Base-by-base conservation (phyloP, 2,329 filamentous ascomycete species). In the Sordariomycetes sp. region DNA sequence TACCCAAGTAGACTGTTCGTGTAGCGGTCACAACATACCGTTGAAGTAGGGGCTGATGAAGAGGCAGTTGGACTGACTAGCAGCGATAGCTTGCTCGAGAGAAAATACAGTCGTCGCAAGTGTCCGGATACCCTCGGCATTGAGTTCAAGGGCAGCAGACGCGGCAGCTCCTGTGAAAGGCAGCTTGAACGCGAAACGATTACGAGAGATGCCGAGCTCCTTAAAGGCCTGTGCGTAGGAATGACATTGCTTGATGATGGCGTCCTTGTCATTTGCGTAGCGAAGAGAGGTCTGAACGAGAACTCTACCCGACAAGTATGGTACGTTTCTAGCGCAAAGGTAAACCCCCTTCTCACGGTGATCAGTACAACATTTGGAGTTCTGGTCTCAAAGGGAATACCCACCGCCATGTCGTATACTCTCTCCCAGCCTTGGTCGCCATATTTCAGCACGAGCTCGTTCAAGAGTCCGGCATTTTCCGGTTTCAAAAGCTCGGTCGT, bases 1-100 rank as follows among this genome's bases (percentile, higher is more conserved):
- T n/a, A n/a, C n/a, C n/a, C n/a, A n/a, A n/a, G n/a, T n/a, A n/a
- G n/a, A n/a, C n/a, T n/a, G n/a, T n/a, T n/a, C n/a, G n/a, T n/a
- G n/a, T n/a, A n/a, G n/a, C n/a, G n/a, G n/a, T n/a, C n/a, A n/a
- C n/a, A 27, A 28, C 38, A 15, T 36, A 46, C 44, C 42, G 15
- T 48, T 46, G 19, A 38, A 46, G 20, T 48, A 46, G 8, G 42
- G 46, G 30, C 46, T 46, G 23, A 48, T 44, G 25, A 38, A 45
- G 4, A 46, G 35, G 33, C 46, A 48, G 10, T 36, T 32, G 10
- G 44, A 37, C 37, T 48, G 46, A 21, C 44, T 46, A 4, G 46
- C 46, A 16, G 46, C 46, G 33, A 48, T 34, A n/a, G 39, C 46
- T 37, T 46, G 46, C 31, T 40, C 34, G 8, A 48, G 30, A 16